These are phyloP conservation scores for Hysterium pulicare DNA, from an alignment of 2,329 filamentous ascomycete species.

Conservation along the genomic window DNA sequence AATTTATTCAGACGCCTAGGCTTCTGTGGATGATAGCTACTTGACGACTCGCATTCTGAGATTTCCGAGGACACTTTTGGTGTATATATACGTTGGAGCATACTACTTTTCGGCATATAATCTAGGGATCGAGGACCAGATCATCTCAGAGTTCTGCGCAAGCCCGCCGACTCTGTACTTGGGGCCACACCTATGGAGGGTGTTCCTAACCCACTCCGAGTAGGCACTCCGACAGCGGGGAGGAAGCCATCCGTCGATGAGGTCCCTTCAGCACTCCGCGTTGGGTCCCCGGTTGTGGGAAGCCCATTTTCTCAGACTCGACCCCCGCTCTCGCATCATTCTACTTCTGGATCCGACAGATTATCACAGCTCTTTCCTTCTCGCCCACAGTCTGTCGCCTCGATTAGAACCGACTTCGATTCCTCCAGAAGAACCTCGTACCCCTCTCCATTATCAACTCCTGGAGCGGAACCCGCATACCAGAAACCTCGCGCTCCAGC, in stretches of 20 bases:
- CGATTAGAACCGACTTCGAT: slow-evolving; percentile 18
- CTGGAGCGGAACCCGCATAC: slow-evolving; percentile 26
- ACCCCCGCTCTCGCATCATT: slow-evolving; percentile 24
- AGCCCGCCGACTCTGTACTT: too few relatives aligned
- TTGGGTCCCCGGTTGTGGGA: slow-evolving; percentile 25
- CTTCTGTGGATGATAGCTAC: too few relatives aligned
- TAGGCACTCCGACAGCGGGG: slow-evolving; percentile 22
- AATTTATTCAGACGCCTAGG: too few relatives aligned
- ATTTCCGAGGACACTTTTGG: too few relatives aligned
- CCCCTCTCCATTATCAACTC: slow-evolving; percentile 24
- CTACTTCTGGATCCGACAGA: slow-evolving; percentile 30
- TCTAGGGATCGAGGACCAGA: too few relatives aligned
- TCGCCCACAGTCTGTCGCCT: slow-evolving; percentile 24
- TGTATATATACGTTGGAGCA: too few relatives aligned
- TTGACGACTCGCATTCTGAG: too few relatives aligned
- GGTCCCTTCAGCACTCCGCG: slow-evolving; percentile 28
- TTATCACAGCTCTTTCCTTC: slow-evolving; percentile 38
- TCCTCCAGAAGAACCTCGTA: slow-evolving; percentile 26
- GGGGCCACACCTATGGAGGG: slow-evolving; percentile 27
- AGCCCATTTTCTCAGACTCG: slow-evolving; percentile 13
- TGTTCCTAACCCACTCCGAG: slow-evolving; percentile 28
- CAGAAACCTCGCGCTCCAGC: slow-evolving; percentile 28
- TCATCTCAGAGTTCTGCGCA: too few relatives aligned
- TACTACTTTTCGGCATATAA: too few relatives aligned
- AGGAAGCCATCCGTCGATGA: slow-evolving; percentile 17